Evolutionary conservation across 768 basidiomycete species (phyloP), one percentile per base, ranked within the genome.

Genomic region (Cystobasidium onofrii): DNA sequence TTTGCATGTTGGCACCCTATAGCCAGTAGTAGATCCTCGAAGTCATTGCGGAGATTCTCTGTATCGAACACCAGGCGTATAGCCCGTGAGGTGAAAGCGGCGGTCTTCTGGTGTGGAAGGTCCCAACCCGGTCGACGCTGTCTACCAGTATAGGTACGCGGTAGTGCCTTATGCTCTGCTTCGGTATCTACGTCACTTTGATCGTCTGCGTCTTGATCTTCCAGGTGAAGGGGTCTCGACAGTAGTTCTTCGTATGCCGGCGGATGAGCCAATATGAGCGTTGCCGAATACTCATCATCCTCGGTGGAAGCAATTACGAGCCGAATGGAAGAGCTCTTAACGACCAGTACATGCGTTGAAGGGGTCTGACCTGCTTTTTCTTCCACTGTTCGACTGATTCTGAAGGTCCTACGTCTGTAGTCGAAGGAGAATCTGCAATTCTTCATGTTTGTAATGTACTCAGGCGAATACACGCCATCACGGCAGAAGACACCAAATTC

Each of bases 401-500:
- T 46, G 41, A 71, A 61, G 4, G n/a, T 71, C 54, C 39, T 71
- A 17, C 36, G 29, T 25, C 33, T 39, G 18, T 55, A 29, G 39
- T 71, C 69, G 36, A 71, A 71, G 34, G 29, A 33, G 69, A 71
- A 71, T 36, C 54, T 27, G 23, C 46, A 46, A 17, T 60, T 60
- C 25, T 41, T 23, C 55, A 71, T 71, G 36, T 34, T 39, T 36
- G 50, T 31, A 9, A 36, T 12, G 25, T 71, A 71, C 34, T 71
- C 69, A 17, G 34, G 29, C 69, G 69, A 71, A 36, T 54, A 71
- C 9, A 71, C 34, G 1, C 69, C 69, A 60, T 71, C 69, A 20
- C 43, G 52, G 69, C 69, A 71, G 55, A 71, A 61, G 12, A 71
- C 69, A 12, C 69, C 69, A 71, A 71, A 71, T 36, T 71, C 69